These are phyloP conservation scores for Trichoderma orchidacearum DNA, from an alignment of 495 filamentous ascomycete genomes.

Conservation along the genomic window DNA sequence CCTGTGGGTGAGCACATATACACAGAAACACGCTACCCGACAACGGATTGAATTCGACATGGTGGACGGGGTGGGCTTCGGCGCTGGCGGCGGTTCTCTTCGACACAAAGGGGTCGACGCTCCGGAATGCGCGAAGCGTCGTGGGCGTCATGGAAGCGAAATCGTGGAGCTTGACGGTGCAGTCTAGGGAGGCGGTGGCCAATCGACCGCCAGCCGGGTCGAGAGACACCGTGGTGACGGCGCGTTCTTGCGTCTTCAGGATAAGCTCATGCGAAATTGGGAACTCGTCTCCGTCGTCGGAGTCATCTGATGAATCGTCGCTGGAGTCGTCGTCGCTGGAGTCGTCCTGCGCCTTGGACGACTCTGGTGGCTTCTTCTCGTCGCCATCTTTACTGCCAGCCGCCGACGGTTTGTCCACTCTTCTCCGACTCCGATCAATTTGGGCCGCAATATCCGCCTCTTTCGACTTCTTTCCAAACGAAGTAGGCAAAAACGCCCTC, in stretches of 20 bases:
- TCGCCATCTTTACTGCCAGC: conserved; percentile 1
- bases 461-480: conserved; percentile 75
- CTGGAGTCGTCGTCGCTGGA: conserved; percentile 29
- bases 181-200: conserved; percentile 81
- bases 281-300: conserved; percentile 71
- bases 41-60: conserved; percentile 72
- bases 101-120: conserved; percentile 68
- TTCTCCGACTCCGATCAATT: conserved; percentile 62
- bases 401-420: conserved; percentile 13
- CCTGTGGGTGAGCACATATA: conserved; percentile 74
- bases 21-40: conserved; percentile 74
- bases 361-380: conserved; percentile 11
- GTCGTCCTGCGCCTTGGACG: conserved; percentile 13
- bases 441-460: conserved; percentile 63
- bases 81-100: conserved; percentile 53
- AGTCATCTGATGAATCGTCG: conserved; percentile 43
- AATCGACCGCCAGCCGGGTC: conserved; percentile 78
- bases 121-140: conserved; percentile 84
- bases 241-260: conserved; percentile 81
- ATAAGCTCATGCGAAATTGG: conserved; percentile 88
- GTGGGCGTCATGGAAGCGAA: conserved; percentile 92
- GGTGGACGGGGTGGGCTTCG: conserved; percentile 79
- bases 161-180: conserved; percentile 83
- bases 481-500: conserved; percentile 64
- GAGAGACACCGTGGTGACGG: conserved; percentile 68